phyloP scores from a whole-genome alignment of 2,329 filamentous ascomycete genomes.

The Venturia carpophila region DNA sequence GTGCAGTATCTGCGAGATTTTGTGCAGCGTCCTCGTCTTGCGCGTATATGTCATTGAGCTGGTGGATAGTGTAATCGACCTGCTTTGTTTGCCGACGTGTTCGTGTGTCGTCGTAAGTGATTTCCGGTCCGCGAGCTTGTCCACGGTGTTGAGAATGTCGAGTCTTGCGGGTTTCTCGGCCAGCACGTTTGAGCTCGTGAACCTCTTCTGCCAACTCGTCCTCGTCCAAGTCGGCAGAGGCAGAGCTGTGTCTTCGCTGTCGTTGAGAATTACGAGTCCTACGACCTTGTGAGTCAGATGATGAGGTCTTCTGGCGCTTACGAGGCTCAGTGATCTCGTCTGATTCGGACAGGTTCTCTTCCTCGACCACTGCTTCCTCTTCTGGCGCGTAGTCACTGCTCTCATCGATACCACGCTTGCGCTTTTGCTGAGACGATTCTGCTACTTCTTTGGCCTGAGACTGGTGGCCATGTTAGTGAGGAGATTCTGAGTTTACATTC shows the following conservation, averaged over 20 bases:
- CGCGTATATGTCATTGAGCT: constrained; percentile 64
- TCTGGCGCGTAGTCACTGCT: constrained; percentile 58
- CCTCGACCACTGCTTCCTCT: constrained; percentile 48
- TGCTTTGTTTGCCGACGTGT: constrained; percentile 51
- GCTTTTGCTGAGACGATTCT: constrained; percentile 23
- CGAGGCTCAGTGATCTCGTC: constrained; percentile 35
- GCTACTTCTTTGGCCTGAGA: constrained; percentile 31
- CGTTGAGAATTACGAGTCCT: constrained; percentile 17
- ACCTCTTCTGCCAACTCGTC: constrained; percentile 49
- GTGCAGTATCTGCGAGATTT: constrained; percentile 48
- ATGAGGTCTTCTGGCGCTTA: constrained; percentile 27
- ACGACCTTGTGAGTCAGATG: constrained; percentile 2
- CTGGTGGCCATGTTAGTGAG: constrained; percentile 12
- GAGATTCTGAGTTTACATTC: constrained; percentile 23
- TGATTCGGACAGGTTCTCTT: constrained; percentile 47
- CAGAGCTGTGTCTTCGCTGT: constrained; percentile 40
- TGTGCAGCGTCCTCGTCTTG: constrained; percentile 57
- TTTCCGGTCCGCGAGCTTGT: constrained; percentile 34
- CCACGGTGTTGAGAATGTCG: constrained; percentile 13
- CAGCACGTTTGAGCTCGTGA: constrained; percentile 46
- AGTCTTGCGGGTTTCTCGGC: constrained; percentile 29
- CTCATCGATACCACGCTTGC: constrained; percentile 43
- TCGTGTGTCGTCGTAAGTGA: constrained; percentile 47
- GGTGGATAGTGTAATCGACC: constrained; percentile 36
- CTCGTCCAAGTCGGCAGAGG: constrained; percentile 40